These are phyloP conservation scores for Cudoniella acicularis DNA, from an alignment of 495 filamentous ascomycete species.

Conservation along the genomic window DNA sequence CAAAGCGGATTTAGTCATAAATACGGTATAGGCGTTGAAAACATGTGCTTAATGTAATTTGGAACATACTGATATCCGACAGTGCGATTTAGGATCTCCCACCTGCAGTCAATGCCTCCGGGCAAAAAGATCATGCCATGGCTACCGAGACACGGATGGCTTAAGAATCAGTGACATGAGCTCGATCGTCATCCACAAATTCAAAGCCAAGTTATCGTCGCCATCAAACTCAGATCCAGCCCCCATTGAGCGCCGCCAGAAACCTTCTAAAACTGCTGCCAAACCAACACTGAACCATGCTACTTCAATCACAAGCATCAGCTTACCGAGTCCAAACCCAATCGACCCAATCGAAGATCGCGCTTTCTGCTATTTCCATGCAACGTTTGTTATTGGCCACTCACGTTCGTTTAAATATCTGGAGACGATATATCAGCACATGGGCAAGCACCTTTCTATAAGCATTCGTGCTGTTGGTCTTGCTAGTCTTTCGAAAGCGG, in stretches of 20 bases:
- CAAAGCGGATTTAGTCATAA: too few species aligned
- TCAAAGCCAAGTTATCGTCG: background rate
- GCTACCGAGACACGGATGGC: constrained; percentile 52
- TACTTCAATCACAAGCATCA: background rate
- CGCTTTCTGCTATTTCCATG: background rate
- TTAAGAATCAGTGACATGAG: background rate
- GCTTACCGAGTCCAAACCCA: background rate
- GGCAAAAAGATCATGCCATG: constrained; percentile 58
- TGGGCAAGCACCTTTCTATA: background rate
- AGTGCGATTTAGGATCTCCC: constrained; percentile 63
- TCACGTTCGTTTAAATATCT: background rate
- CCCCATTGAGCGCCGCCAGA: background rate
- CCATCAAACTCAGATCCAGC: background rate
- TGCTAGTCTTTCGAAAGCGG: constrained; percentile 42
- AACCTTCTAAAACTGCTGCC: background rate
- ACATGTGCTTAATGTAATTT: background rate
- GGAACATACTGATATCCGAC: background rate
- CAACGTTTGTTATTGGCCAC: background rate
- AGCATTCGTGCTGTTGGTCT: constrained; percentile 36
- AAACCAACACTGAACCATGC: background rate
- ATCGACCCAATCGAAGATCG: background rate
- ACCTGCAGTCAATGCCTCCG: constrained; percentile 62
- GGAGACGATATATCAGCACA: background rate
- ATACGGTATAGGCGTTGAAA: background rate
- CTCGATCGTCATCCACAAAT: background rate